Evolutionary conservation across 1,139 yeast species (phyloP).

Genomic region (Diutina catenulata): DNA sequence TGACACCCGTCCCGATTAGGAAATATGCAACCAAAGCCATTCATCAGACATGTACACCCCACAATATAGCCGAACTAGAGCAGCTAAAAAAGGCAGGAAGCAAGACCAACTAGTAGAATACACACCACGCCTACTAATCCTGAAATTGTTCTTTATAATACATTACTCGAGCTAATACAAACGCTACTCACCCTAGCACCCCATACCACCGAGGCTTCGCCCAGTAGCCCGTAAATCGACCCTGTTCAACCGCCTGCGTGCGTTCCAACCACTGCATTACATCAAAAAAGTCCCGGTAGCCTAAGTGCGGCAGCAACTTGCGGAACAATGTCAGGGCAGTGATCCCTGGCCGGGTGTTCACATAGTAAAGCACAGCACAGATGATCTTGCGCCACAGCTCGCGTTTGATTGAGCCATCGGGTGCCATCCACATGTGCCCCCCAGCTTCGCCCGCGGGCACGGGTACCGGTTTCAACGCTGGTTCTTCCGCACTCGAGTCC

Average conservation of each 20-base stretch:
- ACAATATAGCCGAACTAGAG: no score
- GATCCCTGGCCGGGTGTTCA: conserved; percentile 1
- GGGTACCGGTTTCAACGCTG: background rate
- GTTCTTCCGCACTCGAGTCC: background rate
- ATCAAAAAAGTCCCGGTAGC: conserved; percentile 1
- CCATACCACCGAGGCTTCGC: background rate
- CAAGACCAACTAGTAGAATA: no score
- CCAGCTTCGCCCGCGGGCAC: background rate
- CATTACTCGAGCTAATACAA: no score
- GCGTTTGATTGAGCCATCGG: background rate
- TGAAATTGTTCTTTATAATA: no score
- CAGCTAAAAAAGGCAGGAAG: no score
- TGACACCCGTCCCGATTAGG: no score
- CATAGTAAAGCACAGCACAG: background rate
- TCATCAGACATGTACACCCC: no score
- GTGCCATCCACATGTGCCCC: background rate
- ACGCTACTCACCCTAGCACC: no score
- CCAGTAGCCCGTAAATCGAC: background rate
- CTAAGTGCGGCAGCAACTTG: conserved; percentile 1
- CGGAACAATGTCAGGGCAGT: background rate
- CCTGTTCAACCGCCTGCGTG: background rate
- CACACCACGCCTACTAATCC: no score
- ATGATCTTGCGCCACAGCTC: conserved; percentile 2
- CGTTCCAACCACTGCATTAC: conserved; percentile 3
- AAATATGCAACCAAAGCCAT: no score